These are phyloP conservation scores for Pisolithus orientalis DNA, from an alignment of 768 basidiomycete species.

Conservation along the genomic window DNA sequence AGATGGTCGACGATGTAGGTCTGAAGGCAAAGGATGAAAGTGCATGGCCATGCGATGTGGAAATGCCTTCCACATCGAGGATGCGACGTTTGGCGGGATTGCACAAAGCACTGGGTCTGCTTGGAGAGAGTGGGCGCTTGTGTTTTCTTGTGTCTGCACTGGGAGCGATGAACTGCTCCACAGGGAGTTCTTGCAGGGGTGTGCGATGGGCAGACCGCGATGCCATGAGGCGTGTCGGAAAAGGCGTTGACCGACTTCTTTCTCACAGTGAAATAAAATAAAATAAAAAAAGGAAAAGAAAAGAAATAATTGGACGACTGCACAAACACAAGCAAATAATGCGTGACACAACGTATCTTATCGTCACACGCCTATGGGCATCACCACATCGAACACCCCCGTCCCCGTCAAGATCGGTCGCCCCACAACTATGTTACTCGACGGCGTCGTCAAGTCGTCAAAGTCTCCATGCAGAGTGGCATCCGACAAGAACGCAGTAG, in stretches of 20 bases:
- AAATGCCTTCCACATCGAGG: conserved; percentile 47
- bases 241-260: background rate
- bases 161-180: conserved; percentile 46
- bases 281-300: too few relatives aligned
- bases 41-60: conserved; percentile 22
- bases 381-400: conserved; percentile 85
- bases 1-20: conserved; percentile 25
- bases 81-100: conserved; percentile 69
- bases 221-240: conserved; percentile 15
- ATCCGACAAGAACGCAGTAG: conserved; percentile 87
- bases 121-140: conserved; percentile 63
- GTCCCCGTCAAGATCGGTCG: conserved; percentile 89
- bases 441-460: conserved; percentile 86
- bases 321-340: conserved; percentile 22
- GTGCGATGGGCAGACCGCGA: conserved; percentile 24
- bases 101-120: conserved; percentile 33
- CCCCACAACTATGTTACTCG: conserved; percentile 88
- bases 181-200: conserved; percentile 55
- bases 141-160: conserved; percentile 27
- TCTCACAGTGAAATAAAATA: too few relatives aligned
- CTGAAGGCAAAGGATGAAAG: conserved; percentile 15
- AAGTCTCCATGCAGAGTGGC: conserved; percentile 94
- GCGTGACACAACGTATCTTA: conserved; percentile 5
- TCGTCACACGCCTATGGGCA: conserved; percentile 29
- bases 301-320: conserved; percentile 8